Evolutionary conservation across 176 grass and related monocot genomes (phyloP), one percentile per base, ranked within the genome.

Genomic region (Juncus effusus): DNA sequence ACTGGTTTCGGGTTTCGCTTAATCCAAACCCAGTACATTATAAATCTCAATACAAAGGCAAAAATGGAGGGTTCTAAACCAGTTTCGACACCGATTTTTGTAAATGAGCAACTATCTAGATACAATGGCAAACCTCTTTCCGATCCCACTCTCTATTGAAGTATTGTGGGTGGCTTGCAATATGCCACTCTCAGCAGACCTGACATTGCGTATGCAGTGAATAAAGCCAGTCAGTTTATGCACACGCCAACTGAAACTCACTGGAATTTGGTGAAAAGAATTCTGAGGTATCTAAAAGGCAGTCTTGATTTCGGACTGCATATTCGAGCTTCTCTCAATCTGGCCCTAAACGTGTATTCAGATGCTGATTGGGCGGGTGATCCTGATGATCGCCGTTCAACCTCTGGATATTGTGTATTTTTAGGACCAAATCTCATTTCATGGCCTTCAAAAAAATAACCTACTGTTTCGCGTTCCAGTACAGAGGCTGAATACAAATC

Each of bases 371-470:
- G n/a, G n/a, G n/a, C n/a, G n/a, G 1, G n/a, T 14, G 9, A 11
- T 40, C 63, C 59, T 3, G 16, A 62, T 35, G 36, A 16, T 28
- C 59, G 3, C 6, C 12, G 38, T 13, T 50, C 38, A 12, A 69
- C 64, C 8, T 10, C n/a, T 12, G 0, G 44, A 0, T 69, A 50
- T 69, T 69, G 41, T 4, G 10, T 36, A 14, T 69, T 51, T 69
- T n/a, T 69, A 10, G 64, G 41, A 3, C 19, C 64, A 2, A 69
- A 69, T 36, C 52, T 8, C 10, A 69, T 69, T 15, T 54, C 2
- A 10, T 69, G 6, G 64, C 49, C 13, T 5, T 11, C 44, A 53
- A 69, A 69, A 41, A 69, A 69, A 51, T n/a, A 54, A 52, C 40
- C 38, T 3, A 69, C 40, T 54, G n/a, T 69, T 19, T 36, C 61